Conservation (phyloP, 1,139 yeast species). For the Zhuliangozyma parablackwelliae region DNA sequence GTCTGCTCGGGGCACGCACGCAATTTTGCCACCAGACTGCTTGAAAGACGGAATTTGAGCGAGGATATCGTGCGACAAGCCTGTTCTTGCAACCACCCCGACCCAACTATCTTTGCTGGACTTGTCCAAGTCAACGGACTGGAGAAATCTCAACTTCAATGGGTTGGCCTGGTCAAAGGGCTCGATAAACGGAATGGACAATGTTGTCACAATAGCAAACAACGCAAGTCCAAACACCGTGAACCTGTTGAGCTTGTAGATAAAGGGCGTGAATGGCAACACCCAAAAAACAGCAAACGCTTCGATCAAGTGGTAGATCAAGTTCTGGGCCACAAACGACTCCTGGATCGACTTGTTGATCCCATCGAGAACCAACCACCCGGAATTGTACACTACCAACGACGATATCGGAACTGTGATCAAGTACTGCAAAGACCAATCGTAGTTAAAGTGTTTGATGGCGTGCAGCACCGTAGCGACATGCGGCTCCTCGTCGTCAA, state of each 20-base stretch:
- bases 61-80: slow-evolving; percentile 36
- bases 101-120: slow-evolving; percentile 31
- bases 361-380: slow-evolving; percentile 57
- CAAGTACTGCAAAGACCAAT: slow-evolving; percentile 75
- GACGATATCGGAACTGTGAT: slow-evolving; percentile 63
- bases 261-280: slow-evolving; percentile 63
- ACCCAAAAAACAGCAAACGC: slow-evolving; percentile 38
- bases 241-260: slow-evolving; percentile 60
- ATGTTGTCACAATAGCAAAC: slow-evolving; percentile 31
- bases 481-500: slow-evolving; percentile 10
- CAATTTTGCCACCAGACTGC: slow-evolving; percentile 34
- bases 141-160: slow-evolving; percentile 64
- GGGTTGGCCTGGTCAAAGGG: slow-evolving; percentile 63
- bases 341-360: slow-evolving; percentile 69
- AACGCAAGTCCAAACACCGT: slow-evolving; percentile 34
- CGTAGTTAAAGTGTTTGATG: slow-evolving; percentile 53
- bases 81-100: slow-evolving; percentile 50
- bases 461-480: slow-evolving; percentile 7
- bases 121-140: slow-evolving; percentile 44
- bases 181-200: slow-evolving; percentile 29
- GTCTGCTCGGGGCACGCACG: no score
- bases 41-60: slow-evolving; percentile 64
- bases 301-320: slow-evolving; percentile 44
- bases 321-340: slow-evolving; percentile 40
- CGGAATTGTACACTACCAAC: slow-evolving; percentile 46